Conservation (phyloP, 306 rosid genomes). For the Senna siamea region DNA sequence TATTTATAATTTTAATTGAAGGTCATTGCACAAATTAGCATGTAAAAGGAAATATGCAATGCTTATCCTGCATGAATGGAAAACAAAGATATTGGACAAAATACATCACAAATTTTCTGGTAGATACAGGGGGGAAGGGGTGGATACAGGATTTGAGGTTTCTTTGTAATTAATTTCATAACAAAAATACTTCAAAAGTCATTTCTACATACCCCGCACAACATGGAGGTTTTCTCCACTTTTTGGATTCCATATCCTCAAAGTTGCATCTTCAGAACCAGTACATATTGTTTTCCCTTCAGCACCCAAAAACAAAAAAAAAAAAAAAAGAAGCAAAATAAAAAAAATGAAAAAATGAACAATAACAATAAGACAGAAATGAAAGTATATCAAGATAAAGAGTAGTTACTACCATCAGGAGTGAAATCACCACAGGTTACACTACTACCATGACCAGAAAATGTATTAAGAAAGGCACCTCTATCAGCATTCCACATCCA, state of each 20-base stretch:
- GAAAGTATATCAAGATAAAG: constrained; percentile 36
- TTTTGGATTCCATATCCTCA: constrained; percentile 93
- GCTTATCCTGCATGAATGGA: not conserved
- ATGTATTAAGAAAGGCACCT: constrained; percentile 57
- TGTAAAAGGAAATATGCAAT: not conserved
- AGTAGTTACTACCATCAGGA: constrained; percentile 75
- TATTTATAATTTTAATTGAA: not conserved
- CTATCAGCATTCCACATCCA: constrained; percentile 96
- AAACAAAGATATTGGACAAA: not conserved
- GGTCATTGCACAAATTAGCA: not conserved
- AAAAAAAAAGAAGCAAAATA: not conserved
- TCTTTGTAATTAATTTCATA: constrained; percentile 2
- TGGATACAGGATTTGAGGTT: not conserved
- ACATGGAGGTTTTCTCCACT: constrained; percentile 79
- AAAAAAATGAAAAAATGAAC: constrained; percentile 18
- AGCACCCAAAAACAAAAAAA: constrained; percentile 40
- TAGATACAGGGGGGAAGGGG: not conserved
- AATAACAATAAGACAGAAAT: not conserved
- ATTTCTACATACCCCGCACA: constrained; percentile 63
- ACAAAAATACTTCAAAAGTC: constrained; percentile 2
- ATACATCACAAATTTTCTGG: not conserved
- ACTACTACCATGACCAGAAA: constrained; percentile 76
- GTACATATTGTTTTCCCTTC: constrained; percentile 85
- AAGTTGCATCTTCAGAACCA: constrained; percentile 87
- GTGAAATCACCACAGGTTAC: constrained; percentile 97